Conservation (phyloP, 2,329 filamentous ascomycete genomes). For the Septoria petroselini region DNA sequence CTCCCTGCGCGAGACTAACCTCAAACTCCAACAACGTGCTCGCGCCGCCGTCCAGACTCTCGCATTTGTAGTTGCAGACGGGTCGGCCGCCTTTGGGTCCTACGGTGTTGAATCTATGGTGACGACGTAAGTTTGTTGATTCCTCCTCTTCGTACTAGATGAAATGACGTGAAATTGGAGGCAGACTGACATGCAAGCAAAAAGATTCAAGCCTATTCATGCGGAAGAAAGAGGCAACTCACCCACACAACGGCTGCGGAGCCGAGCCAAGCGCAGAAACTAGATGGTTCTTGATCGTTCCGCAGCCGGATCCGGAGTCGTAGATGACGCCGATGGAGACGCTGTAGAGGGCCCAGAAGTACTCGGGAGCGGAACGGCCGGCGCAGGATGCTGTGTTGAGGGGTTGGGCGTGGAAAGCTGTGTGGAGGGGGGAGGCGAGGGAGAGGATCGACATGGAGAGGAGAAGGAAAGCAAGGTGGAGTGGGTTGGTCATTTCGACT, state of each 20-base stretch:
- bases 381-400: not conserved
- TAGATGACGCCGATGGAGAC: constrained; percentile 3
- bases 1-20: constrained; percentile 1
- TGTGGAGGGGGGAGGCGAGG: not conserved
- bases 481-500: not conserved
- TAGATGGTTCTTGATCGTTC: not conserved
- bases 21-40: constrained; percentile 4
- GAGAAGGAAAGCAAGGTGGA: not conserved
- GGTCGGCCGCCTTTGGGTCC: constrained; percentile 1
- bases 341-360: constrained; percentile 1
- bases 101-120: not conserved
- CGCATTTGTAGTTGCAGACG: constrained; percentile 1
- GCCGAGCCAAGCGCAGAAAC: not conserved
- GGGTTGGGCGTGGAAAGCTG: not conserved
- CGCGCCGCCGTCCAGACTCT: not conserved
- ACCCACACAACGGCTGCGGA: not conserved
- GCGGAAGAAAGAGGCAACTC: too few relatives aligned
- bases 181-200: too few relatives aligned
- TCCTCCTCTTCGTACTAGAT: too few relatives aligned
- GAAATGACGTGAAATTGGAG: too few relatives aligned
- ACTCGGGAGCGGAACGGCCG: not conserved
- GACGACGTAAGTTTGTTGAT: too few relatives aligned
- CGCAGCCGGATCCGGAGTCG: not conserved
- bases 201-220: too few relatives aligned
- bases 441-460: not conserved